phyloP scores from a whole-genome alignment of 2,329 filamentous ascomycete genomes.

The Colletotrichum sp. region DNA sequence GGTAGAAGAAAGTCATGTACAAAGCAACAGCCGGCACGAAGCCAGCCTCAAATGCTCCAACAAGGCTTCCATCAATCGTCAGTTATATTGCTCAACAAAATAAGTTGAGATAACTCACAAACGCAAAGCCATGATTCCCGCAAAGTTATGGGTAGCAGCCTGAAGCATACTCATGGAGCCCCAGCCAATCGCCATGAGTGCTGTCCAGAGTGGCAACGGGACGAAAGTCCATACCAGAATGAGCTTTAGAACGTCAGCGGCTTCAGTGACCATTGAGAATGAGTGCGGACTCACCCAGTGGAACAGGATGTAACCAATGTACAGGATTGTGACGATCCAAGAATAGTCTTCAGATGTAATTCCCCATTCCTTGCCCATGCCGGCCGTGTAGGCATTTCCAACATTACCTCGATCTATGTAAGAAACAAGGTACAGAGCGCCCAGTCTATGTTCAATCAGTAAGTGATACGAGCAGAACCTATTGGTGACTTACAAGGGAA shows the following conservation, averaged over 20 bases:
- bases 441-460: background rate
- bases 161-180: slow-evolving; percentile 28
- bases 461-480: background rate
- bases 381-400: slow-evolving; percentile 17
- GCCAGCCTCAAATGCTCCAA: slow-evolving; percentile 49
- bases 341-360: slow-evolving; percentile 15
- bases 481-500: background rate
- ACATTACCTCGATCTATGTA: slow-evolving; percentile 10
- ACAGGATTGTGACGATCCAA: slow-evolving; percentile 10
- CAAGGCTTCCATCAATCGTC: background rate
- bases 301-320: slow-evolving; percentile 7
- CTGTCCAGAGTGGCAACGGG: slow-evolving; percentile 22
- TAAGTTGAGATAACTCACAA: background rate
- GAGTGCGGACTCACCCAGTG: background rate
- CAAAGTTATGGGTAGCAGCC: slow-evolving; percentile 35
- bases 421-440: background rate
- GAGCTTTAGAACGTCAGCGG: background rate
- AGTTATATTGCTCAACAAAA: slow-evolving; percentile 27
- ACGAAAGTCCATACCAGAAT: slow-evolving; percentile 24
- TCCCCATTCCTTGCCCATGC: slow-evolving; percentile 9
- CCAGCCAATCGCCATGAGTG: slow-evolving; percentile 15
- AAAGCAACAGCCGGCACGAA: slow-evolving; percentile 46
- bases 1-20: slow-evolving; percentile 52
- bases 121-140: slow-evolving; percentile 40
- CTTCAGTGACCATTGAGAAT: too few species aligned